Base-by-base conservation (phyloP, 1,284 basidiomycete species). In the Tylopilus sp. region DNA sequence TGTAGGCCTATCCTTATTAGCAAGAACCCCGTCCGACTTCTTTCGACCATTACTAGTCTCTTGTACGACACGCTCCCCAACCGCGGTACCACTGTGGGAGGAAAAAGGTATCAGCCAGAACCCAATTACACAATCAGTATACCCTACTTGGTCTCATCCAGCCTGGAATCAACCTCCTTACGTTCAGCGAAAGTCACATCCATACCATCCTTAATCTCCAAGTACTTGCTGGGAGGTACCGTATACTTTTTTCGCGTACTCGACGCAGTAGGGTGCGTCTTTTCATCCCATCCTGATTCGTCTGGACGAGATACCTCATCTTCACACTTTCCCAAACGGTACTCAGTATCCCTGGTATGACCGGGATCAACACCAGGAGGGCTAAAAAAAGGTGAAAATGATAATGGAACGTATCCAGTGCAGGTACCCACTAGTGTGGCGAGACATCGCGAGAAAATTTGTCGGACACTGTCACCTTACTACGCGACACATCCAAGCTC, bases 211-310 rank as follows among this genome's bases (percentile, higher is more conserved):
- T 60, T 38, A 0, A 59, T 18, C n/a, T 52, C 53, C 47, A 76
- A 32, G 26, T 67, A 63, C 47, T 55, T 49, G 64, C 59, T 67
- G 16, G 67, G 61, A 62, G 73, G 75, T 0, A 76, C 76, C 52
- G 61, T 60, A 49, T 74, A 74, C 47, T 60, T 64, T 5, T 15
- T 62, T 22, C 32, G 36, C 6, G 53, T 7, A 18, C n/a, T 56
- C 39, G 61, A 38, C 8, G 24, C 12, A 6, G 22, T 55, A 39
- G 36, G n/a, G 29, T 52, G 58, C 7, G 29, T 51, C 38, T 19
- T 44, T 9, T 62, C 64, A 49, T 60, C 58, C 72, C 62, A 74
- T 3, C 51, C 44, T 0, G 15, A 24, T 10, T 52, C 60, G 9
- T 6, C 39, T 15, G 39, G 59, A 55, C 4, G 65, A 36, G 51